phyloP scores from a whole-genome alignment of 306 rosid species.

The Medicago truncatula region MtrunA17r5.0-ANR NC_053044.1:46842501-46843000 shows the following conservation, averaged over 20 bases:
- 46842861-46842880: slow-evolving; percentile 61
- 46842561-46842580: slow-evolving; percentile 5
- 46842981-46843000: slow-evolving; percentile 56
- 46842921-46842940: slow-evolving; percentile 91
- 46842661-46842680: neutral
- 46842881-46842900: slow-evolving; percentile 66
- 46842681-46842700: neutral
- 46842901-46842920: slow-evolving; percentile 75
- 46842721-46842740: slow-evolving; percentile 2
- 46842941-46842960: slow-evolving; percentile 78
- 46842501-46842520: slow-evolving; percentile 10
- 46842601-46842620: slow-evolving; percentile 16
- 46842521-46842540: slow-evolving; percentile 1
- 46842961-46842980: slow-evolving; percentile 67
- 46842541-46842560: slow-evolving; percentile 11
- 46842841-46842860: slow-evolving; percentile 75
- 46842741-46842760: neutral
- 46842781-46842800: neutral
- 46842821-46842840: slow-evolving; percentile 58
- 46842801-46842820: neutral
- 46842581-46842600: slow-evolving; percentile 23
- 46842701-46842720: no score
- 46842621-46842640: slow-evolving; percentile 29
- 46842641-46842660: slow-evolving; percentile 4
- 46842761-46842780: neutral